Conservation (phyloP, 1,284 basidiomycete species). For the Omphalotus olearius region DNA sequence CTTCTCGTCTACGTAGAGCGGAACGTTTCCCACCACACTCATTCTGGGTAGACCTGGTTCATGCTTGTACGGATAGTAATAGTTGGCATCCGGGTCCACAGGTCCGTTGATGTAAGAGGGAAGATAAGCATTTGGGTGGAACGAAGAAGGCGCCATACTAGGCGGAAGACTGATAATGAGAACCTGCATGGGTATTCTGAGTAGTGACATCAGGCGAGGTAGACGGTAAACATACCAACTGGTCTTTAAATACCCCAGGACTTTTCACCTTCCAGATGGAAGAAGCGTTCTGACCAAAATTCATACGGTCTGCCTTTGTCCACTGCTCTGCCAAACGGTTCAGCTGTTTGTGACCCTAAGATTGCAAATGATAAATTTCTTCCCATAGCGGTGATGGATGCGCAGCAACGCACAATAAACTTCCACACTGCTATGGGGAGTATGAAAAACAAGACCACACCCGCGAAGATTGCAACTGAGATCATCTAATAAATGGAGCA, state of each 20-base stretch:
- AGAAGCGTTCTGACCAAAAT: conserved; percentile 25
- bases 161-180: conserved; percentile 38
- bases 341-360: conserved; percentile 41
- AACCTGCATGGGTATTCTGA: conserved; percentile 23
- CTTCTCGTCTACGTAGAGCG: conserved; percentile 29
- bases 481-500: conserved; percentile 27
- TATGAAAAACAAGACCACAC: conserved; percentile 35
- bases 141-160: conserved; percentile 27
- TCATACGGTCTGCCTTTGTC: conserved; percentile 36
- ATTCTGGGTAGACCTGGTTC: conserved; percentile 24
- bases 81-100: conserved; percentile 19
- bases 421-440: conserved; percentile 49
- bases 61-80: conserved; percentile 24
- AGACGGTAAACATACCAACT: conserved; percentile 29
- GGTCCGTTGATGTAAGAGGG: conserved; percentile 33
- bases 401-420: conserved; percentile 29
- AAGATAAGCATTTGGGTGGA: conserved; percentile 40
- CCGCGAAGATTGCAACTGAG: conserved; percentile 35
- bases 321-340: conserved; percentile 37
- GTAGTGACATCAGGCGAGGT: not conserved
- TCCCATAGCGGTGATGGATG: not conserved
- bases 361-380: not conserved
- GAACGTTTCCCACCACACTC: conserved; percentile 25
- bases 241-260: conserved; percentile 37
- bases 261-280: conserved; percentile 42